phyloP scores from a whole-genome alignment of 2,329 filamentous ascomycete genomes.

The Didymella pomorum region DNA sequence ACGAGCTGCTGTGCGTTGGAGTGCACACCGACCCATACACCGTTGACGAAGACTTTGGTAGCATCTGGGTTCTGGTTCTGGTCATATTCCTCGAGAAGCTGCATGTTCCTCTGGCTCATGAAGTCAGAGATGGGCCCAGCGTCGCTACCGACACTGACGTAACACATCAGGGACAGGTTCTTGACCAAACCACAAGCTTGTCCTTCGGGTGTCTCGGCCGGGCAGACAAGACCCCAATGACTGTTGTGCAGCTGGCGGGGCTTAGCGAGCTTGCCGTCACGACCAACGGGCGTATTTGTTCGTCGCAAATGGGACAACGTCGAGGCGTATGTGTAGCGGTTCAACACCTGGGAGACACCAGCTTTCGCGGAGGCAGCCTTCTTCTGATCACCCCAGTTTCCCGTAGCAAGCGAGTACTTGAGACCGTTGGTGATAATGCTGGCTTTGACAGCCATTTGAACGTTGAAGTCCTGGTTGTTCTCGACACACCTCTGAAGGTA shows the following conservation, averaged over 20 bases:
- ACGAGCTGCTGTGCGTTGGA: constrained; percentile 88
- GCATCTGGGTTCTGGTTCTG: constrained; percentile 76
- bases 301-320: constrained; percentile 95
- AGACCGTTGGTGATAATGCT: constrained; percentile 91
- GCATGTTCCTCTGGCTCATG: constrained; percentile 96
- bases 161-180: constrained; percentile 97
- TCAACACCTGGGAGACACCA: constrained; percentile 97
- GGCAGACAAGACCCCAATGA: constrained; percentile 97
- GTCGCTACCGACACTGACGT: constrained; percentile 93
- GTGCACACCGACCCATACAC: constrained; percentile 96
- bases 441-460: constrained; percentile 89
- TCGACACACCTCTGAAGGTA: constrained; percentile 95
- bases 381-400: constrained; percentile 99
- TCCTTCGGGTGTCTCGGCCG: constrained; percentile 96
- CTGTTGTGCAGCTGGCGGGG: constrained; percentile 98
- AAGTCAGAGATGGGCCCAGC: constrained; percentile 91
- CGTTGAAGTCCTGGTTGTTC: constrained; percentile 84
- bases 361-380: constrained; percentile 95
- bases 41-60: constrained; percentile 98
- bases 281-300: constrained; percentile 96
- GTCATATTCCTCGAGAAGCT: constrained; percentile 90
- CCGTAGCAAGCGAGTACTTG: constrained; percentile 95
- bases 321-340: constrained; percentile 96
- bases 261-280: constrained; percentile 98
- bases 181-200: constrained; percentile 98